Conservation (phyloP, 352 stramenopile genomes). For the Globisporangium sylvaticum region DNA sequence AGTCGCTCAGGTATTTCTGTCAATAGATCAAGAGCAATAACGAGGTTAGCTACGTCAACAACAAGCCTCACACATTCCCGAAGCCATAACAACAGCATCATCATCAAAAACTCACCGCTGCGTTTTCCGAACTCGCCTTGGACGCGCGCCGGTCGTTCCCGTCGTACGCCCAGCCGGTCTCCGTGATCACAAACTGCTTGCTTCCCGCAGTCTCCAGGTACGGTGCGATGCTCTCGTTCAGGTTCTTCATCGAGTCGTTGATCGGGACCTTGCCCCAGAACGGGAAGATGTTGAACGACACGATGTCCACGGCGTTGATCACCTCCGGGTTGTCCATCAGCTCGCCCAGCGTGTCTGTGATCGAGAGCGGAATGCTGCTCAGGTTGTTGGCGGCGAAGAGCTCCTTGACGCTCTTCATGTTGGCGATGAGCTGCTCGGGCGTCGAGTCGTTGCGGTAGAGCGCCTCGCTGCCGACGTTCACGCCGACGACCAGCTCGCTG, state of each 20-base stretch:
- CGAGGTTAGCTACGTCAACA: neutral
- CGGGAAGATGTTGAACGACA: constrained; percentile 61
- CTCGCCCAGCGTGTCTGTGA: constrained; percentile 58
- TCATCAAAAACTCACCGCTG: constrained; percentile 14
- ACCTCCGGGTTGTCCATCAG: constrained; percentile 49
- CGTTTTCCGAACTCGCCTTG: constrained; percentile 29
- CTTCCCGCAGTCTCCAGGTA: constrained; percentile 29
- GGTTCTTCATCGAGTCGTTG: constrained; percentile 30
- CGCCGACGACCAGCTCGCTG: constrained; percentile 24
- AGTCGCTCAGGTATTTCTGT: constrained; percentile 54
- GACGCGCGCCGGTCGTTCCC: constrained; percentile 30
- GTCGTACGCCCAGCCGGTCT: constrained; percentile 60
- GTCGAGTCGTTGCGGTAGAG: constrained; percentile 61
- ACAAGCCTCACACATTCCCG: neutral
- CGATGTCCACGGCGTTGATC: constrained; percentile 55
- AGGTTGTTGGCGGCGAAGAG: constrained; percentile 25
- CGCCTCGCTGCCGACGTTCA: constrained; percentile 71
- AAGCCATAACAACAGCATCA: neutral
- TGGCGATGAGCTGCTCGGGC: constrained; percentile 29
- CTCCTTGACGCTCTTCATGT: constrained; percentile 58
- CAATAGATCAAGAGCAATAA: neutral
- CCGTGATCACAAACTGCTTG: constrained; percentile 64
- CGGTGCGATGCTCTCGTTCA: constrained; percentile 42
- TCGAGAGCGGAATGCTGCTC: constrained; percentile 46
- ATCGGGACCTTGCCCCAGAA: constrained; percentile 58